Evolutionary conservation across 371 early-diverging fungal species (phyloP), one percentile per base, ranked within the genome.

Genomic region (Blastocladiella emersonii): DNA sequence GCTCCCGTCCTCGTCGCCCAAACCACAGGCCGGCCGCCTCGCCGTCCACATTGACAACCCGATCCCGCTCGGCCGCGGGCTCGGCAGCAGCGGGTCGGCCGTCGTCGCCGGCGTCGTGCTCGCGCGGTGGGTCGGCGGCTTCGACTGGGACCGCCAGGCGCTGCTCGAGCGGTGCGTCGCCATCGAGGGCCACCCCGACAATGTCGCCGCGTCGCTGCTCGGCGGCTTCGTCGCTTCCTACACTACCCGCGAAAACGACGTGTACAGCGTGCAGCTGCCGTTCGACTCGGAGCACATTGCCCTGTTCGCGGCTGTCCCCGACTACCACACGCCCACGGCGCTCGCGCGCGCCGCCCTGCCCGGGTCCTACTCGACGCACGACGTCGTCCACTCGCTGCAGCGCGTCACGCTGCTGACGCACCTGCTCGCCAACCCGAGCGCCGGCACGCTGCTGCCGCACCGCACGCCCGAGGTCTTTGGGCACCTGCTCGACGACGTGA

Each of bases 181-280:
- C 77, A 86, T 95, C 34, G 98, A 98, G 72, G 86, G 90, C 51
- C 98, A 98, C 66, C 97, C 97, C 0, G 98, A 98, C 68, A 98
- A 98, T 72, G 91, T 93, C 0, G 86, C 94, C 2, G 92, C 96
- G 32, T 88, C 92, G 17, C 71, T 96, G 41, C 78, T 93, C 57
- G 98, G 98, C 63, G 95, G 95, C 10, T 91, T 95, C 68, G 86
- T 94, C 5, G 89, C 91, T 32, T 83, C 87, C 61, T 92, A 87
- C 68, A 66, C 90, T 71, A 72, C 78, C 37, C 80, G n/a, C 23
- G 59, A n/a, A 41, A 8, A 1, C 1, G 15, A 17, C 34, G 59
- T 25, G 3, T 59, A 51, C 53, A 12, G 35, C 37, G 44, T 64
- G 51, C 85, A 79, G 65, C 68, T 89, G 55, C 78, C 74, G 49